Conservation (phyloP, 202 grass and related monocot species). For the Musa balbisiana region DNA sequence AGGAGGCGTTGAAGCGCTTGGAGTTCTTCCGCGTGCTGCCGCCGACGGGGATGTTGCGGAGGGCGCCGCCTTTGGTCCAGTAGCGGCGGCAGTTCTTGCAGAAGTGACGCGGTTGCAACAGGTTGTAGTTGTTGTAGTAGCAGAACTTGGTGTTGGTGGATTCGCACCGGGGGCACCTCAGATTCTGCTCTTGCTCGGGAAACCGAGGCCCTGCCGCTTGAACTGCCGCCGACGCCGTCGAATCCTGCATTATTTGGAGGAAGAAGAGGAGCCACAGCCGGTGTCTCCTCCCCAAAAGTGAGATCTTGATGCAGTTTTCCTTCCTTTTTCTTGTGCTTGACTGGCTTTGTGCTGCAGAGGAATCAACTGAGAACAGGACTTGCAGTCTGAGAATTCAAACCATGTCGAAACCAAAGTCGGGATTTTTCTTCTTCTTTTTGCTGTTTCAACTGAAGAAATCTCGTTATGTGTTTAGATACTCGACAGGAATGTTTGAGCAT, state of each 20-base stretch:
- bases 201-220: conserved; percentile 6
- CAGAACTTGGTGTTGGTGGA: conserved; percentile 89
- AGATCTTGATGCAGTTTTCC: not conserved
- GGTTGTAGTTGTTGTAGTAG: conserved; percentile 99
- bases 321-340: too few relatives aligned
- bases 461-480: not conserved
- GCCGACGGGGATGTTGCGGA: conserved; percentile 85
- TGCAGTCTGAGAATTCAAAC: not conserved
- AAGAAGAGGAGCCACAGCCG: not conserved
- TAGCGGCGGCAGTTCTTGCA: conserved; percentile 76
- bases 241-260: not conserved
- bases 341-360: not conserved
- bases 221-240: not conserved
- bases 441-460: too few relatives aligned
- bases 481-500: not conserved
- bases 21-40: conserved; percentile 47
- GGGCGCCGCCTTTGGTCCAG: conserved; percentile 78
- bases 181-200: conserved; percentile 33
- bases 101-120: conserved; percentile 73
- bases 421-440: not conserved
- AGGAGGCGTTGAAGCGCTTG: conserved; percentile 19
- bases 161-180: conserved; percentile 64
- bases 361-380: not conserved
- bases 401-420: not conserved
- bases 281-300: not conserved